A percentile compares a stretch with the other conserved stretches of the same genome.
Conservation (phyloP, 1,139 yeast species). For the Kodamaea alishanica region DNA sequence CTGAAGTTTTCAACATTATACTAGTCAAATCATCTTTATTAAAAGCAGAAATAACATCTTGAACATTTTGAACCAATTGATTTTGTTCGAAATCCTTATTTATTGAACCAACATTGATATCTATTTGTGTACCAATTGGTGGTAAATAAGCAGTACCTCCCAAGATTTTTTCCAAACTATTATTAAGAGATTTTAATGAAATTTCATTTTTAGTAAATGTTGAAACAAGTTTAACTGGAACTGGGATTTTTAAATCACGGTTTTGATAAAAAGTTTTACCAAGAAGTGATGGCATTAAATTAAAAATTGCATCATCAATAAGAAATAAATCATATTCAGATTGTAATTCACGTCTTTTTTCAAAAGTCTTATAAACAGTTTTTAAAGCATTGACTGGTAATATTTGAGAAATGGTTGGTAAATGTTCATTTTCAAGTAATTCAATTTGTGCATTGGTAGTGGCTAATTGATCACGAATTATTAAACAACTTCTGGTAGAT, state of each 20-base stretch:
- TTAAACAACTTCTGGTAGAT: slow-evolving; percentile 62
- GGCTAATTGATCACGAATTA: slow-evolving; percentile 64
- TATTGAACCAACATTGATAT: slow-evolving; percentile 64
- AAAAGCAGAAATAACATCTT: slow-evolving; percentile 52
- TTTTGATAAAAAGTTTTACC: slow-evolving; percentile 72
- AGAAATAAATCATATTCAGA: slow-evolving; percentile 67
- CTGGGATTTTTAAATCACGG: slow-evolving; percentile 59
- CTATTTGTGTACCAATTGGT: slow-evolving; percentile 71
- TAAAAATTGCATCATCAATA: slow-evolving; percentile 77
- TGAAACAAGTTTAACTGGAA: slow-evolving; percentile 57
- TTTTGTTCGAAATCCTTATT: slow-evolving; percentile 28
- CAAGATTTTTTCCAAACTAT: slow-evolving; percentile 58
- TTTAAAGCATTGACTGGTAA: slow-evolving; percentile 57
- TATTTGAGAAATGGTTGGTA: slow-evolving; percentile 46
- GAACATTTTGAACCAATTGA: slow-evolving; percentile 51
- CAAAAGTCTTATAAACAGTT: slow-evolving; percentile 64
- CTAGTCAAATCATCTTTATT: slow-evolving; percentile 47
- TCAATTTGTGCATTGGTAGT: slow-evolving; percentile 58
- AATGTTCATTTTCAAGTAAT: slow-evolving; percentile 52
- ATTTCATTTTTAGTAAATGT: slow-evolving; percentile 37
- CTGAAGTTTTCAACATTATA: slow-evolving; percentile 62
- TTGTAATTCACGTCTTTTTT: slow-evolving; percentile 64
- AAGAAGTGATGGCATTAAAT: slow-evolving; percentile 74
- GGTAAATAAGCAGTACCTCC: slow-evolving; percentile 60
- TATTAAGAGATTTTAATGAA: slow-evolving; percentile 53